These are phyloP conservation scores for Gonium pectorale DNA, from an alignment of 139 green algal species.

Conservation along the genomic window DNA sequence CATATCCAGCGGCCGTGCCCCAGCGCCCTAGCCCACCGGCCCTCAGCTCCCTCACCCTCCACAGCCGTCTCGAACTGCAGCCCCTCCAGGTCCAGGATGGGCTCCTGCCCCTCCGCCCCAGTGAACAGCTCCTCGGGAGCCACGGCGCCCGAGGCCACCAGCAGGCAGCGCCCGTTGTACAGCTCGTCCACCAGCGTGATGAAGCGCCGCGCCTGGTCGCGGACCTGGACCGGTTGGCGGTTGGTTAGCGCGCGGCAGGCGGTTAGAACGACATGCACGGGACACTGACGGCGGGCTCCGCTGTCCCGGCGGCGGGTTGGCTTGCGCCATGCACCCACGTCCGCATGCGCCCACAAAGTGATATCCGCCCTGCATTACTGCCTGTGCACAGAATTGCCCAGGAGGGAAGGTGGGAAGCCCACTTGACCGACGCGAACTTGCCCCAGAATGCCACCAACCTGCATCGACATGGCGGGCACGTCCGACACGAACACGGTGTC, in stretches of 20 bases:
- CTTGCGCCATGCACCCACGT: too few species aligned
- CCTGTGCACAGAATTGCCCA: too few species aligned
- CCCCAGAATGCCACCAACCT: conserved; percentile 31
- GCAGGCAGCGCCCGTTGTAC: conserved; percentile 64
- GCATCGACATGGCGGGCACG: conserved; percentile 81
- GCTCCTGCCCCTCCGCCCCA: conserved; percentile 50
- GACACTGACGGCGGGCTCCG: too few species aligned
- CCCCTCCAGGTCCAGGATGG: conserved; percentile 81
- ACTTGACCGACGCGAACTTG: too few species aligned
- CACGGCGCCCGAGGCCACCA: conserved; percentile 72
- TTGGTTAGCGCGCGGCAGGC: not conserved
- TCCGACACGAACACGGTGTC: conserved; percentile 83
- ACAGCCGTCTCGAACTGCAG: conserved; percentile 88
- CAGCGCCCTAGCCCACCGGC: not conserved
- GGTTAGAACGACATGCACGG: not conserved
- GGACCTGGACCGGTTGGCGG: conserved; percentile 46
- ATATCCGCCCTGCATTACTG: too few species aligned
- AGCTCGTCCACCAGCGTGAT: conserved; percentile 92
- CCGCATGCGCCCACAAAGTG: too few species aligned
- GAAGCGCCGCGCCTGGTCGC: conserved; percentile 89
- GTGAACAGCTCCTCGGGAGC: conserved; percentile 81
- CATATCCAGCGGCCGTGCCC: too few species aligned
- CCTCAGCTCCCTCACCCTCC: conserved; percentile 70
- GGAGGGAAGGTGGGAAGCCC: too few species aligned
- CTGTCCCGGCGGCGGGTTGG: too few species aligned